Evolutionary conservation across 1,139 yeast genomes (phyloP).

Genomic region (Geotrichum bryndzae): DNA sequence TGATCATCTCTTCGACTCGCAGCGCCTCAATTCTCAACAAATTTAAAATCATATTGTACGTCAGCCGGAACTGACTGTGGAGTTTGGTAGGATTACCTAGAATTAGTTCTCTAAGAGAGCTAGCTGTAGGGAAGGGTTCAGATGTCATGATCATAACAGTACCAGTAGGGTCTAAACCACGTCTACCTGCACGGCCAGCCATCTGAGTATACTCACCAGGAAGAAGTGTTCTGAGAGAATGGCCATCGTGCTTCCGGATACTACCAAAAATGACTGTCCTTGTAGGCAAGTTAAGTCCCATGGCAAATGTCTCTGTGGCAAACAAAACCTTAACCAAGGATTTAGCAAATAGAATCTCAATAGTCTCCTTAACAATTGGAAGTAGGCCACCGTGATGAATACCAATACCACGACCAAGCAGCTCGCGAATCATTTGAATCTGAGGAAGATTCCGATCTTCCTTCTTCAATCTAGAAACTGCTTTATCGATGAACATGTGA

Average conservation of each 20-base stretch:
- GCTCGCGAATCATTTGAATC: slow-evolving; percentile 70
- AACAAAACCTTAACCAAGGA: slow-evolving; percentile 83
- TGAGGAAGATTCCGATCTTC: slow-evolving; percentile 95
- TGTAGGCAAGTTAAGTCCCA: slow-evolving; percentile 96
- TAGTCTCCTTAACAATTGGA: slow-evolving; percentile 92
- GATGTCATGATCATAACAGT: slow-evolving; percentile 88
- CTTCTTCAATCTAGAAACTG: slow-evolving; percentile 76
- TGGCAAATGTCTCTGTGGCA: slow-evolving; percentile 97
- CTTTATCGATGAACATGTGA: slow-evolving; percentile 86
- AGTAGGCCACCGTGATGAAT: slow-evolving; percentile 95
- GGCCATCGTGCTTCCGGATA: slow-evolving; percentile 84
- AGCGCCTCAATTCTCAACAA: slow-evolving; percentile 87
- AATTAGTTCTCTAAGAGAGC: slow-evolving; percentile 69
- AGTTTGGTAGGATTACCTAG: slow-evolving; percentile 86
- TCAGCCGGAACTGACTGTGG: slow-evolving; percentile 84
- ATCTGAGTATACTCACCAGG: slow-evolving; percentile 98
- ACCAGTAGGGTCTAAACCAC: slow-evolving; percentile 91
- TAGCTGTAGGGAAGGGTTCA: slow-evolving; percentile 36
- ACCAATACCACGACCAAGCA: slow-evolving; percentile 86
- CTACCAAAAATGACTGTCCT: slow-evolving; percentile 90
- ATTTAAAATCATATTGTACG: slow-evolving; percentile 92
- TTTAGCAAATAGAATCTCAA: slow-evolving; percentile 83
- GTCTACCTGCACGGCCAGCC: slow-evolving; percentile 98
- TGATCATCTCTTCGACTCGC: slow-evolving; percentile 94
- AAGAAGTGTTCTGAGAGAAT: slow-evolving; percentile 65